Evolutionary conservation across 2,329 filamentous ascomycete genomes (phyloP), one percentile per base, ranked within the genome.

Genomic region (Aspergillus novoparasiticus): DNA sequence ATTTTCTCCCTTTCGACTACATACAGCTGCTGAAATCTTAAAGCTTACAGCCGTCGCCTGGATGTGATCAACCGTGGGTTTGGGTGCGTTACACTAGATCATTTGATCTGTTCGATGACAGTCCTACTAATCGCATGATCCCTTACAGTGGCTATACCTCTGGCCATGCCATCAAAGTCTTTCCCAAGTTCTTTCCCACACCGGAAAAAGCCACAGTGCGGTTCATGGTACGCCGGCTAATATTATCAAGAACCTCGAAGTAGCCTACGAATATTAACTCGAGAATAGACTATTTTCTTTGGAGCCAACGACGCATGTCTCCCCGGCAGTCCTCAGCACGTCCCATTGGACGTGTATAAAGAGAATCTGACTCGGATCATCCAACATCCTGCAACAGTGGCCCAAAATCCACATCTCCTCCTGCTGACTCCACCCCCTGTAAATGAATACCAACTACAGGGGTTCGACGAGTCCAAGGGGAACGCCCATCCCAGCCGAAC

Each of bases 61-160:
- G 95, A 98, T 79, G 87, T 98, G 54, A 82, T 98, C 71, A 97
- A 97, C 76, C 87, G 93, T 51, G 95, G 95, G 6, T 88, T 96
- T 66, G 91, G 87, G 71, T 87, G 76, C 67, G 73, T 60, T 48
- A 21, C 51, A 30, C 39, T 28, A 26, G 19, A 5, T 3, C 28
- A 32, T 60, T 11, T 23, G 3, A 34, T 16, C 14, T 30, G 3
- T 45, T 36, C 62, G 63, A 64, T 60, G 48, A 48, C 36, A 58
- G 50, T 64, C 62, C 60, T 54, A 65, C 62, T 60, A 48, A 66
- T 41, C 10, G 10, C 62, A 55, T 6, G 28, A 64, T 21, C 26
- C 54, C 36, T 41, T 21, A 48, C 45, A 87, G 86, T 66, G 94
- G 94, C 12, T 97, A 94, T 82, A 96, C 90, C 72, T 93, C 93